Evolutionary conservation across 306 rosid species (phyloP), one percentile per base, ranked within the genome.

Genomic region (Vigna mungo): DNA sequence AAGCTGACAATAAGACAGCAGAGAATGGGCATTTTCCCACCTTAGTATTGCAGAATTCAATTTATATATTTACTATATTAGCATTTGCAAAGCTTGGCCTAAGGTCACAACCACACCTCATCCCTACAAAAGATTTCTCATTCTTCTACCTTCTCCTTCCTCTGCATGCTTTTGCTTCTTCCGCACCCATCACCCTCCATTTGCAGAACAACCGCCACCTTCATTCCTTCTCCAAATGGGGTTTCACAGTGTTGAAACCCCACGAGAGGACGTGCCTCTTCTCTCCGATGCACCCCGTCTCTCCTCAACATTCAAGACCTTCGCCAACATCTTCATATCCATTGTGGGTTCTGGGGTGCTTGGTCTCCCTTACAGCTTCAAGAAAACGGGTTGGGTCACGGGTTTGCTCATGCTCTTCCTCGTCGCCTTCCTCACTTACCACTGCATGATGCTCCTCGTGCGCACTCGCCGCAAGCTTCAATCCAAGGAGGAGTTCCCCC

Each of bases 361-460:
- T 0, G 93, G 93, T 12, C 90, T 91, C 8, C 96, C 96, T 18
- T 89, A 91, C 61, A 52, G 84, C 52, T 91, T 89, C 87, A 89
- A 79, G 76, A 83, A 67, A 68, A 91, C 92, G 1, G 93, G 96
- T 3, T 91, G 93, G 96, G 5, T 84, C 48, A 62, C 80, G 78
- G 93, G 92, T 48, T 43, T 83, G 12, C 34, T 87, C 59, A 75
- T 86, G 86, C 74, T 91, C 34, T 89, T 89, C 81, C 14, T 80
- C 1, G 89, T 89, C 0, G 90, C 89, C 0, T 68, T 84, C 56
- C 85, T 91, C 68, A 89, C 92, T 10, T 84, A 91, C 53, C 20
- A 89, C 37, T 89, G 96, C 64, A 91, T 89, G 96, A 91, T 91
- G 87, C 96, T 89, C 6, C 85, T 91, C 1, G 81, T 91, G 25